Base-by-base conservation (phyloP, 2,329 filamentous ascomycete species). In the Penicillium sp. region DNA sequence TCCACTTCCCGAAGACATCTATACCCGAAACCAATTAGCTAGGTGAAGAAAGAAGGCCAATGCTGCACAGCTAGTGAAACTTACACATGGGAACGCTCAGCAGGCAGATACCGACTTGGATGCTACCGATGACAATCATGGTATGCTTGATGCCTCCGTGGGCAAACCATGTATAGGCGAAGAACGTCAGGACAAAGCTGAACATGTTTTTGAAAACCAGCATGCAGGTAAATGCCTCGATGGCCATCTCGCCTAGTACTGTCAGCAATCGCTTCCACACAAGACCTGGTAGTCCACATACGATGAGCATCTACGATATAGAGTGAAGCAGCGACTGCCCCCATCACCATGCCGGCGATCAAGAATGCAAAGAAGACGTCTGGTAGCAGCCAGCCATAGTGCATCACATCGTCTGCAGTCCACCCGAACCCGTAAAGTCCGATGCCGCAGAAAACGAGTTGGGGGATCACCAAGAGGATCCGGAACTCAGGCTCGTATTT, bases 191-290 rank as follows among this genome's bases (percentile, higher is more conserved):
- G 7, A 86, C 84, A 65, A 95, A 97, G 59, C 87, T 89, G 76
- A 97, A 96, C 59, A 97, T 82, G 73, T 97, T 96, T 75, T 97
- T 97, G 80, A 97, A 96, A 51, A 96, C 86, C 60, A 96, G 82
- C 70, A 94, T 83, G 73, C 90, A 90, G 0, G 91, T 96, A 71
- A 96, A 96, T 7, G 86, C 89, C 74, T 97, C 92, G 46, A 96
- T 84, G 1, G 90, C 85, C 54, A 96, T 84, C 58, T 93, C 87
- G 8, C 86, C 87, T 89, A 50, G 35, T 10, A 9, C 8, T 27
- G 29, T 67, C 42, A 67, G 61, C 39, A 42, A 16, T 29, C 13
- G 16, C 15, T 23, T 27, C 16, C 5, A 10, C 7, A 12, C 21
- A 35, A 37, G 18, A 32, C 46, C 57, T 49, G 8, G n/a, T 39